Evolutionary conservation across 768 basidiomycete species (phyloP).

Genomic region (Rhizopogon salebrosus): DNA sequence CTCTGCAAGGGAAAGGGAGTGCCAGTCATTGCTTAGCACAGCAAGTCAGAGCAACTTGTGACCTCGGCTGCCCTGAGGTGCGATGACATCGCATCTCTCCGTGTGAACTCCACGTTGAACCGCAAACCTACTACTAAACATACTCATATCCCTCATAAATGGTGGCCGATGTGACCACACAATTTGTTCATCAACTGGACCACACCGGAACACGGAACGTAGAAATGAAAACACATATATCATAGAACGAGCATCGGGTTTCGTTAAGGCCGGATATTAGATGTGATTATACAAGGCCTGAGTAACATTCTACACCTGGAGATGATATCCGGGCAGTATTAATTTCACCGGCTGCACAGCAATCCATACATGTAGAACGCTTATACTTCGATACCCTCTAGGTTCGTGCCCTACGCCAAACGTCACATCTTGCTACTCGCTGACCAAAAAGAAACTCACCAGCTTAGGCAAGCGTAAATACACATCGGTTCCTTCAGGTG

Average conservation of each 20-base stretch:
- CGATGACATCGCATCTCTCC: background rate
- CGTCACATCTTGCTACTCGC: background rate
- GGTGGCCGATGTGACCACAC: too few species aligned
- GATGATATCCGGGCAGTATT: background rate
- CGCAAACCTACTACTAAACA: too few species aligned
- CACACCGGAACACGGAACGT: too few species aligned
- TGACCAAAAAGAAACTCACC: conserved; percentile 35
- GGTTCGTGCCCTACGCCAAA: conserved; percentile 63
- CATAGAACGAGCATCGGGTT: too few species aligned
- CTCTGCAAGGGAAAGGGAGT: background rate
- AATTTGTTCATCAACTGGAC: too few species aligned
- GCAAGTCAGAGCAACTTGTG: background rate
- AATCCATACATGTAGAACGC: background rate
- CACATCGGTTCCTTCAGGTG: conserved; percentile 65
- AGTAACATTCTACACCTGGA: background rate
- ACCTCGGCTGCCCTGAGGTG: background rate
- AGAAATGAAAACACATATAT: too few species aligned
- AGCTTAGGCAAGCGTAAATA: conserved; percentile 78
- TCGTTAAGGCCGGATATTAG: too few species aligned
- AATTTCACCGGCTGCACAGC: background rate
- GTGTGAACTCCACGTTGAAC: background rate
- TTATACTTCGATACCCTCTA: conserved; percentile 80
- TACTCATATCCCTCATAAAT: too few species aligned
- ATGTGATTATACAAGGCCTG: background rate
- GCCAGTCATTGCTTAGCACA: background rate